A percentile compares a stretch with the other conserved stretches of the same genome.
Conservation (phyloP, 108 stramenopile species). For the Cyclotella kingstonii region DNA sequence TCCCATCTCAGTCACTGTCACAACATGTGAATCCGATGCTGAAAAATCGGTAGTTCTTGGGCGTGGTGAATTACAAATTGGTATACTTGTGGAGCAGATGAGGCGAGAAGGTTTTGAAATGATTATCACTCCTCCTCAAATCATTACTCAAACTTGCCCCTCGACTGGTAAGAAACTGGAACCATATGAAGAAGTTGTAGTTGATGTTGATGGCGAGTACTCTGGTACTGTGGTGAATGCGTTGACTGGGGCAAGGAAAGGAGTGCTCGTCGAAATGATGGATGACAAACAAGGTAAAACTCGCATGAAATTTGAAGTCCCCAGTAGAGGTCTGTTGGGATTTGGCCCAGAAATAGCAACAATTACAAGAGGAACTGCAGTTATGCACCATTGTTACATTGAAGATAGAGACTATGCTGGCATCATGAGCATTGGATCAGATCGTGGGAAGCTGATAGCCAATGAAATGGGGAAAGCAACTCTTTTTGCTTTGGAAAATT, state of each 20-base stretch:
- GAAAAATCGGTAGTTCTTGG: conserved; percentile 75
- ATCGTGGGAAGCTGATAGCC: conserved; percentile 90
- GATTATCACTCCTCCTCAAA: conserved; percentile 91
- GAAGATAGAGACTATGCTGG: conserved; percentile 87
- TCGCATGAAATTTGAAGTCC: conserved; percentile 88
- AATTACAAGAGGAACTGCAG: conserved; percentile 87
- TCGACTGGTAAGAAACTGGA: conserved; percentile 79
- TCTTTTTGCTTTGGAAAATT: conserved; percentile 69
- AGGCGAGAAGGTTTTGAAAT: conserved; percentile 97
- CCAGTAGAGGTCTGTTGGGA: conserved; percentile 94
- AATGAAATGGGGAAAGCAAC: conserved; percentile 88
- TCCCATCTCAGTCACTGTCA: conserved; percentile 46
- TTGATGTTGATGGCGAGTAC: conserved; percentile 88
- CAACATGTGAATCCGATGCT: conserved; percentile 60
- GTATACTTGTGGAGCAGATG: conserved; percentile 97
- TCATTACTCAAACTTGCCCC: conserved; percentile 69
- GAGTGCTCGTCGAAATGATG: conserved; percentile 81
- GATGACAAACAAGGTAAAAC: conserved; percentile 82
- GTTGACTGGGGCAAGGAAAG: conserved; percentile 90
- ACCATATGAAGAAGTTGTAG: conserved; percentile 94
- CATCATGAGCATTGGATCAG: conserved; percentile 56
- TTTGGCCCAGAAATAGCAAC: conserved; percentile 90
- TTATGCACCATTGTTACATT: conserved; percentile 89
- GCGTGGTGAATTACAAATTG: conserved; percentile 91
- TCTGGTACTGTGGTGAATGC: conserved; percentile 88